These are phyloP conservation scores for Apophysomyces sp. DNA, from an alignment of 371 early-diverging fungal species.

Conservation along the genomic window DNA sequence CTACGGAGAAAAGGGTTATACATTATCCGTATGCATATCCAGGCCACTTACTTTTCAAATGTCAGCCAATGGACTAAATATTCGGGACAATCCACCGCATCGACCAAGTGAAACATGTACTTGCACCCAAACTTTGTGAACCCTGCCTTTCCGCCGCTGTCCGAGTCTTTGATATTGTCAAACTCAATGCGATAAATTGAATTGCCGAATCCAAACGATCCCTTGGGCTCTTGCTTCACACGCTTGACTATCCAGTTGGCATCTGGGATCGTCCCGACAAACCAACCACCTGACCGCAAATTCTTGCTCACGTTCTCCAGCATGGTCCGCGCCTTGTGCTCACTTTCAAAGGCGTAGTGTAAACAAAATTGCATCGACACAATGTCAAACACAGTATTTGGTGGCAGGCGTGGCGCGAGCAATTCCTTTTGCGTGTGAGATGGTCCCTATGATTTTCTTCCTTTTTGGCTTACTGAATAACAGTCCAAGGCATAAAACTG, in stretches of 20 bases:
- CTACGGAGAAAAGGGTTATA: slow-evolving; percentile 31
- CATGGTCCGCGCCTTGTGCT: slow-evolving; percentile 77
- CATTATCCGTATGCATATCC: not conserved
- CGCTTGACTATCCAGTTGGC: slow-evolving; percentile 83
- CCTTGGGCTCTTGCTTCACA: slow-evolving; percentile 26
- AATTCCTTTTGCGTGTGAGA: slow-evolving; percentile 36
- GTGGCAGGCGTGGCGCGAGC: slow-evolving; percentile 55
- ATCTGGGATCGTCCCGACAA: slow-evolving; percentile 96
- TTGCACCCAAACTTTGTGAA: slow-evolving; percentile 78
- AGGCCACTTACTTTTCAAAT: slow-evolving; percentile 60
- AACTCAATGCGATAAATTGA: slow-evolving; percentile 82
- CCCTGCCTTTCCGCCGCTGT: slow-evolving; percentile 21
- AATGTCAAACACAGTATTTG: slow-evolving; percentile 71
- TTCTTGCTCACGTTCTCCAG: slow-evolving; percentile 81
- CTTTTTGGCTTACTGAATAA: slow-evolving; percentile 56
- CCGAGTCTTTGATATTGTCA: slow-evolving; percentile 45
- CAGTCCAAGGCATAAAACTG: slow-evolving; percentile 83
- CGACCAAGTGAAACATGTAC: slow-evolving; percentile 93
- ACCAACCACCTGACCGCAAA: slow-evolving; percentile 82
- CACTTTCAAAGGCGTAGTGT: slow-evolving; percentile 96
- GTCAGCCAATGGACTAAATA: slow-evolving; percentile 90
- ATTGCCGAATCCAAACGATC: slow-evolving; percentile 74
- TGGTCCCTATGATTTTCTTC: not conserved
- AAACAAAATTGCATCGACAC: slow-evolving; percentile 97
- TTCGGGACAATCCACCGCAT: slow-evolving; percentile 99